Conservation (phyloP, 345 rosid genomes). For the Populus simonii region DNA sequence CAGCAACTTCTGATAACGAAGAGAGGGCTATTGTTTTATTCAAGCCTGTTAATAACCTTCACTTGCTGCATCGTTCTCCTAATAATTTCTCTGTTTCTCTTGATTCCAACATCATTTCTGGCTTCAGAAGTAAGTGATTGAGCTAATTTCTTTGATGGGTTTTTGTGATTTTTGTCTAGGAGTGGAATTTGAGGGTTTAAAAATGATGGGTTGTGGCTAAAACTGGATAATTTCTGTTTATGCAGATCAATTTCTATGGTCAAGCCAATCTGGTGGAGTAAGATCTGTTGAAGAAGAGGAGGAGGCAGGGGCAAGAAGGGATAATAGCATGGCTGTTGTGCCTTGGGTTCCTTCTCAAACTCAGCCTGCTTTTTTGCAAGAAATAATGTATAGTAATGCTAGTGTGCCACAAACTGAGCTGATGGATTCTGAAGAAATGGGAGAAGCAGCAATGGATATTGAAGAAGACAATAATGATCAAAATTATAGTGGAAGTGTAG, state of each 20-base stretch:
- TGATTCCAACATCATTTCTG: slow-evolving; percentile 42
- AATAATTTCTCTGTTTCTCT: slow-evolving; percentile 31
- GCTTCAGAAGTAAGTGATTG: slow-evolving; percentile 46
- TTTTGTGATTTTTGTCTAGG: not conserved
- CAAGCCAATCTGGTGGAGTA: slow-evolving; percentile 2
- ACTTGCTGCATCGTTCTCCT: slow-evolving; percentile 21
- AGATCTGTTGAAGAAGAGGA: slow-evolving; percentile 23
- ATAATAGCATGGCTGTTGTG: slow-evolving; percentile 47
- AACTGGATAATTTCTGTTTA: not conserved
- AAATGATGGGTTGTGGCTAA: not conserved
- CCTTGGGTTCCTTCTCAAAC: slow-evolving; percentile 46
- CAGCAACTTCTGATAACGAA: slow-evolving; percentile 19
- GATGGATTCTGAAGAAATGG: slow-evolving; percentile 52
- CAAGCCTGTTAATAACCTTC: slow-evolving; percentile 33
- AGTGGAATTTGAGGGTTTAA: not conserved
- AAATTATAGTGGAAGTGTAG: not conserved
- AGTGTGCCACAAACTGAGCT: slow-evolving; percentile 15
- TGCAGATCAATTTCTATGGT: slow-evolving; percentile 38
- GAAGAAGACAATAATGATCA: slow-evolving; percentile 29
- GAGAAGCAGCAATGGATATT: slow-evolving; percentile 51
- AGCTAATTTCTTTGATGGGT: not conserved
- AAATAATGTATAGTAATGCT: not conserved
- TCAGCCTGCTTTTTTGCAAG: slow-evolving; percentile 13
- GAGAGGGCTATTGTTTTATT: slow-evolving; percentile 72
- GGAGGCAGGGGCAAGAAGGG: not conserved